Conservation (phyloP, 768 basidiomycete genomes). For the Panaeolus papilionaceus region DNA sequence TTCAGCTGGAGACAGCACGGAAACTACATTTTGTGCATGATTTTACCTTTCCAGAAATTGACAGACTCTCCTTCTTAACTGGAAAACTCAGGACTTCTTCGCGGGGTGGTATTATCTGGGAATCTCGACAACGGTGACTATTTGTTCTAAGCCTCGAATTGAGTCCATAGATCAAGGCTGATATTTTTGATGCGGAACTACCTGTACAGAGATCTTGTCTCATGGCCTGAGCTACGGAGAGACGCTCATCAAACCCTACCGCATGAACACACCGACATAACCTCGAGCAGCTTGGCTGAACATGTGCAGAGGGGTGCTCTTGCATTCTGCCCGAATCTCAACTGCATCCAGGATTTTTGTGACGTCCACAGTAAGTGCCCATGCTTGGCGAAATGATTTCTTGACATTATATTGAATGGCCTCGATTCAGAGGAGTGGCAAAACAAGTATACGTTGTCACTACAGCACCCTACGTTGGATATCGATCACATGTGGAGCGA, state of each 20-base stretch:
- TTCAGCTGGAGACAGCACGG: neutral
- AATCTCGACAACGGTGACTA: neutral
- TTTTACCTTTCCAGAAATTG: conserved; percentile 2
- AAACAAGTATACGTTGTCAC: neutral
- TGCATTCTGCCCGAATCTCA: conserved; percentile 1
- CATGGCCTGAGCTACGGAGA: neutral
- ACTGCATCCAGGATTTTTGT: neutral
- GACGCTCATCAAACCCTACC: neutral
- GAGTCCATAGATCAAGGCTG: neutral
- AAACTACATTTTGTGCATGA: neutral
- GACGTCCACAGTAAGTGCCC: neutral
- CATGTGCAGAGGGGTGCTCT: neutral
- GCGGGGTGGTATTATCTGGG: conserved; percentile 4
- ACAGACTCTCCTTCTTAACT: neutral
- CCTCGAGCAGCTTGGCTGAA: neutral
- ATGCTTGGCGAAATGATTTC: neutral
- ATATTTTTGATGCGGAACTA: too few species aligned
- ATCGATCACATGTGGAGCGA: conserved; percentile 3
- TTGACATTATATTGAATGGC: neutral
- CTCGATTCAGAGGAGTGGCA: neutral
- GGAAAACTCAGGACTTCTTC: neutral
- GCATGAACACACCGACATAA: neutral
- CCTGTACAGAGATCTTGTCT: neutral
- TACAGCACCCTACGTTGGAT: neutral
- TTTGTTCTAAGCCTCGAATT: neutral